Conservation (phyloP, 2,329 filamentous ascomycete species). For the Fusarium sp. region DNA sequence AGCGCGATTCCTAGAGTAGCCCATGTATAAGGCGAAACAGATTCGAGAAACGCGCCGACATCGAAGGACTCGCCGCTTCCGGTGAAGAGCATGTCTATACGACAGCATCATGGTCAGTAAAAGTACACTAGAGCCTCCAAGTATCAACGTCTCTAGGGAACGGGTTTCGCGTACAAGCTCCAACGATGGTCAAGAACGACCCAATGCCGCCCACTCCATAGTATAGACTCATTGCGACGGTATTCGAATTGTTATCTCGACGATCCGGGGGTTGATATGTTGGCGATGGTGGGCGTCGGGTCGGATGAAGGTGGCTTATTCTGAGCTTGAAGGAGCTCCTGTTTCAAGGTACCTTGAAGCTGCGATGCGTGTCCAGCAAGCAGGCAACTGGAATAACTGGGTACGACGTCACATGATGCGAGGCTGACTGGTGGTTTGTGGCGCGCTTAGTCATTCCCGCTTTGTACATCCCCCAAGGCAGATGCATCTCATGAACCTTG, state of each 20-base stretch:
- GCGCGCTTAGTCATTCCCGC: slow-evolving; percentile 44
- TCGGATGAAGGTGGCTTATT: slow-evolving; percentile 32
- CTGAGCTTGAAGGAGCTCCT: slow-evolving; percentile 47
- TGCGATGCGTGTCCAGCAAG: slow-evolving; percentile 44
- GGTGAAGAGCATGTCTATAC: slow-evolving; percentile 96
- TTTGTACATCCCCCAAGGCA: slow-evolving; percentile 24
- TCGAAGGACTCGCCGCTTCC: slow-evolving; percentile 97
- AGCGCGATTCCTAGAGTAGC: slow-evolving; percentile 89
- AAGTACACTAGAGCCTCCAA: slow-evolving; percentile 6
- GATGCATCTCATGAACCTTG: slow-evolving; percentile 27
- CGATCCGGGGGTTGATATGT: slow-evolving; percentile 32
- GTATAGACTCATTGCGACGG: slow-evolving; percentile 73
- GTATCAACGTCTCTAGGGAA: slow-evolving; percentile 11
- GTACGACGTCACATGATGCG: slow-evolving; percentile 53
- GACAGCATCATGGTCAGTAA: slow-evolving; percentile 35
- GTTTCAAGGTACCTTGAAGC: slow-evolving; percentile 44
- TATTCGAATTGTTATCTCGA: slow-evolving; percentile 40
- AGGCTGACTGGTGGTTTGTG: slow-evolving; percentile 34
- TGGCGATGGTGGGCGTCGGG: slow-evolving; percentile 37
- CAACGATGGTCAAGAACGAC: slow-evolving; percentile 77
- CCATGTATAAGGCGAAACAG: slow-evolving; percentile 94
- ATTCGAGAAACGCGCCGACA: slow-evolving; percentile 94
- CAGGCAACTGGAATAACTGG: slow-evolving; percentile 42
- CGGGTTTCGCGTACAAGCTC: slow-evolving; percentile 74
- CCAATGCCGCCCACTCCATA: slow-evolving; percentile 78